Evolutionary conservation across 2,329 filamentous ascomycete genomes (phyloP), one percentile per base, ranked within the genome.

Genomic region (Calonectria hongkongensis): DNA sequence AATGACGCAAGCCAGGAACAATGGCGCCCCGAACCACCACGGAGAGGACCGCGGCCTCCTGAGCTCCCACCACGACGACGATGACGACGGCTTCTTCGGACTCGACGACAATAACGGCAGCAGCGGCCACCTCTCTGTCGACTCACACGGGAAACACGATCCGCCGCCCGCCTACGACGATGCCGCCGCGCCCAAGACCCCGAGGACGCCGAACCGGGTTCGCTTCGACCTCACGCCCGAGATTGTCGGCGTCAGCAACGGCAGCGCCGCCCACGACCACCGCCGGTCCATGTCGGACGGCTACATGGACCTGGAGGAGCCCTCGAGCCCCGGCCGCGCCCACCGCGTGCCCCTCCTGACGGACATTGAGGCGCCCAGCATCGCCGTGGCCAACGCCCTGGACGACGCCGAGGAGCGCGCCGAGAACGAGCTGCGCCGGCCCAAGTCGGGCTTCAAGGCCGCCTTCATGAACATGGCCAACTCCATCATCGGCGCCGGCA

Each of bases 381-480:
- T 90, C 18, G 80, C 94, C 13, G 85, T 98, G 60, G 94, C 89
- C 88, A 86, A 93, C 84, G 77, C 83, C 7, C 83, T 83, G 79
- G 85, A 85, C 75, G 79, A 81, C 67, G 74, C 75, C 6, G 78
- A 78, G 30, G 78, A 86, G 50, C 88, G 87, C 84, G 88, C 88
- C 6, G 88, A 89, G 78, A 85, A 87, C 41, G 90, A 92, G 81
- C 87, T 88, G 69, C 80, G 81, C 48, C 89, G 96, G 70, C 95
- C 96, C 58, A 96, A 96, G 85, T 98, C 95, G 71, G 94, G 94
- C 6, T 89, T 98, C 85, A 89, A 90, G 74, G 95, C 94, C 82
- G 96, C 97, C 3, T 98, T 99, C 79, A 98, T 98, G 95, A 99
- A 99, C 86, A 99, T 99, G 97, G 96, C 97, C 75, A 99, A 99